Base-by-base conservation (phyloP, 2,329 filamentous ascomycete species). In the Clonostachys rosea region DNA sequence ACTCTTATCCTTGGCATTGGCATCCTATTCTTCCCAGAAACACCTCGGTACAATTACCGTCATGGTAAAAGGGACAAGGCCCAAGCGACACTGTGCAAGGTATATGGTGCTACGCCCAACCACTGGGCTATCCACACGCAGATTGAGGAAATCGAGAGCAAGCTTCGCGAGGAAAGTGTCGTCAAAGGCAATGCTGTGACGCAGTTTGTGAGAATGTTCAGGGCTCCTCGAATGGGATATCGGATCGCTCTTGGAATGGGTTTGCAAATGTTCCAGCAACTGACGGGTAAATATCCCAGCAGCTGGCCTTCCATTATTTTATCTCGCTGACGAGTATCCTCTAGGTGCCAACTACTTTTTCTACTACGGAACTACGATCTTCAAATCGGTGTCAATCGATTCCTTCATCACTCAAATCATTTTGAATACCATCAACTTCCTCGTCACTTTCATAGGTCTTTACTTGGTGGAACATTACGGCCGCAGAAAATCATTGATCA, bases 401-500 rank as follows among this genome's bases (percentile, higher is more conserved):
- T 79, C 78, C 24, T 87, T 81, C 57, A 71, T 84, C 45, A 86
- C 82, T 1, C 81, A 84, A 52, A 84, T 87, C 54, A 86, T 87
- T 48, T 73, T 86, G 33, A 78, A 78, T 52, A 78, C 73, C 4
- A 84, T 88, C 55, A 88, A 88, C 57, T 84, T 87, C 11, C 68
- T 73, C 45, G 80, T 79, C 50, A 88, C 85, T 7, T 82, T 88
- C 52, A 74, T 79, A 20, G 84, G 84, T 46, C 69, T 88, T n/a
- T 87, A 83, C 57, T 69, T 87, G n/a, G 80, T 87, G 13, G 83
- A 87, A 60, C 75, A 83, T 50, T 83, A 76, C 42, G 84, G 84
- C 48, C 80, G 84, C 7, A 78, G 84, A 43, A 77, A 76, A 53
- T 82, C 79, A 4, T 69, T 88, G 3, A 79, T 87, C 42, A 60